Base-by-base conservation (phyloP, 352 stramenopile species). In the Chrysophaeum taylorii region DNA sequence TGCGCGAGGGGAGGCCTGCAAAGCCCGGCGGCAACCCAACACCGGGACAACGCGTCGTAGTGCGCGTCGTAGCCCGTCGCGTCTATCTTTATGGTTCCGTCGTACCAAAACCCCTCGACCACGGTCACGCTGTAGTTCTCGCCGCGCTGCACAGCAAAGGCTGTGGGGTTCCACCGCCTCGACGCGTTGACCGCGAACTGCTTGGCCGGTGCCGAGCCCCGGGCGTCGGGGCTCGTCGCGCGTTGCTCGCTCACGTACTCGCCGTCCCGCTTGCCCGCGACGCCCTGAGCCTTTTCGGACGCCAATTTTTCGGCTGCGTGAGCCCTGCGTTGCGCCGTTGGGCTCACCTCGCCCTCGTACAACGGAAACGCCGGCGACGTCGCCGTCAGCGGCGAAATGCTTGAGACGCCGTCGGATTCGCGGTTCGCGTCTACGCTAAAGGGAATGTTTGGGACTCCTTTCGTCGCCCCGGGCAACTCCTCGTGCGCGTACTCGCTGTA, bases 61-160 rank as follows among this genome's bases (percentile, higher is more conserved):
- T 76, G 61, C 7, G 64, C 53, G 18, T 36, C 18, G 68, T 82
- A 82, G 15, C 77, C 77, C 21, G 61, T 45, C 1, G 75, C 69
- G 69, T 72, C 50, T 18, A 80, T 60, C 43, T 69, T 57, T 2
- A 54, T 29, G 61, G 25, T 38, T 12, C 71, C 73, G 68, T 82
- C 78, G 63, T 57, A 37, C 76, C 78, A 81, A 29, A 64, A 71
- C 57, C 82, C 69, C 31, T 64, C 52, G 5, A 45, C 37, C 14
- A 82, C 76, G 12, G 39, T 45, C 18, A 83, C 68, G 21, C 37
- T 36, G 74, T 83, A 83, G 21, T 63, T 72, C 70, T 82, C 78
- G 2, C 72, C 74, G 67, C 50, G n/a, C 66, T 78, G 74, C 29
- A 78, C 67, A 18, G 74, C 74, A 67, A 77, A 78, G 48, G 42